Conservation (phyloP, 2,329 filamentous ascomycete species). For the Orbilia javanica region DNA sequence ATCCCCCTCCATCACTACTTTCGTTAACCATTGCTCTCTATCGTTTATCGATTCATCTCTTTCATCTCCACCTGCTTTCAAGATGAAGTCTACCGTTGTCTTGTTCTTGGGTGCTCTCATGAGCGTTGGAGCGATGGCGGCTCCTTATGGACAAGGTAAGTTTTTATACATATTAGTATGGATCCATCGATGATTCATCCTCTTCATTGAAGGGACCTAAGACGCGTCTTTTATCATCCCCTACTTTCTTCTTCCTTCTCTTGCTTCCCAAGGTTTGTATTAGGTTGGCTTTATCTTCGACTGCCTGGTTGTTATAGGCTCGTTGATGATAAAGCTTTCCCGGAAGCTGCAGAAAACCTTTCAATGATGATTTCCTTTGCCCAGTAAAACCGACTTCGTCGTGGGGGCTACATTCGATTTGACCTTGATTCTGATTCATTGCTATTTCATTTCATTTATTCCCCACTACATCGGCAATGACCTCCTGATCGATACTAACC, state of each 20-base stretch:
- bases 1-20: constrained; percentile 23
- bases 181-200: background rate
- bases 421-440: background rate
- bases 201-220: background rate
- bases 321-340: background rate
- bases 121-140: constrained; percentile 45
- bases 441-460: too few species aligned
- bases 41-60: constrained; percentile 18
- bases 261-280: constrained; percentile 5
- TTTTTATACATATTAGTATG: background rate
- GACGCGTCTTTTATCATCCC: background rate
- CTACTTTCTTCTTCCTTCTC: background rate
- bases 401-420: background rate
- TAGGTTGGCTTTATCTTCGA: background rate
- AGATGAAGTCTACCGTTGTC: constrained; percentile 55
- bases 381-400: background rate
- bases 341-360: constrained; percentile 1
- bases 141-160: constrained; percentile 51
- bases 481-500: constrained; percentile 11
- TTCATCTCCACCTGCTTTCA: constrained; percentile 25
- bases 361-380: background rate
- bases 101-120: constrained; percentile 47
- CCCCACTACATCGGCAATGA: background rate
- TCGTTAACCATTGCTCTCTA: constrained; percentile 45
- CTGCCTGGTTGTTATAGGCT: background rate